phyloP scores from a whole-genome alignment of 2,329 filamentous ascomycete species.

The Alternaria dauci region DNA sequence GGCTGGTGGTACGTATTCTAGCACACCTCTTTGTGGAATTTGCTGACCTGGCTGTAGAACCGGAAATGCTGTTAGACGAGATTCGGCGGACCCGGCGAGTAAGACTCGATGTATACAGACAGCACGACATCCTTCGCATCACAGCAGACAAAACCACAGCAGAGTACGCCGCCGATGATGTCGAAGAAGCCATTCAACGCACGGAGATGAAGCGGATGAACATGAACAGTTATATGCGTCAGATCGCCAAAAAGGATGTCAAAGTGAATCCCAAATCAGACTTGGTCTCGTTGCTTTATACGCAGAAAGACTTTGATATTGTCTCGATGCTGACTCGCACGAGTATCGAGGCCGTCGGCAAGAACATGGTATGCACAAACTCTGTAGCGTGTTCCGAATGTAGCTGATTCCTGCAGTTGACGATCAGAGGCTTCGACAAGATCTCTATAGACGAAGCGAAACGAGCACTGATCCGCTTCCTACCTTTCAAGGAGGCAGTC shows the following conservation, averaged over 20 bases:
- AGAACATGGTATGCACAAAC: conserved; percentile 28
- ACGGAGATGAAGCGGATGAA: conserved; percentile 27
- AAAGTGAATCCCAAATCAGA: conserved; percentile 10
- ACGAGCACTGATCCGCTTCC: conserved; percentile 37
- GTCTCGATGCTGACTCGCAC: conserved; percentile 37
- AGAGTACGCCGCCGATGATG: conserved; percentile 48
- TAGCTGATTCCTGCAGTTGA: conserved; percentile 30
- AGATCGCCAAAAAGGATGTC: conserved; percentile 17
- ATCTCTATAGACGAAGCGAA: conserved; percentile 38
- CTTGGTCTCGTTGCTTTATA: conserved; percentile 21
- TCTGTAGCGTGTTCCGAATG: background rate
- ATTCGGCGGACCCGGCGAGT: conserved; percentile 40
- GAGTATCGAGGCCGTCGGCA: conserved; percentile 25
- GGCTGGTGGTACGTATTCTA: conserved; percentile 29
- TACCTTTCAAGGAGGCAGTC: conserved; percentile 31
- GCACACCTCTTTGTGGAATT: background rate
- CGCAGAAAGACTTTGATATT: conserved; percentile 24
- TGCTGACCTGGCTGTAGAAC: conserved; percentile 24
- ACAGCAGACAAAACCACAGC: conserved; percentile 49
- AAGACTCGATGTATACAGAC: conserved; percentile 40
- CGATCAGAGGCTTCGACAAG: conserved; percentile 39
- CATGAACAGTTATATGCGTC: conserved; percentile 32
- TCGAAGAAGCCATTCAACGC: conserved; percentile 36
- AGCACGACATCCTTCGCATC: conserved; percentile 44
- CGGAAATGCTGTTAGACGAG: conserved; percentile 34